These are phyloP conservation scores for Leptoxyphium fumago DNA, from an alignment of 2,329 filamentous ascomycete genomes.

Conservation along the genomic window DNA sequence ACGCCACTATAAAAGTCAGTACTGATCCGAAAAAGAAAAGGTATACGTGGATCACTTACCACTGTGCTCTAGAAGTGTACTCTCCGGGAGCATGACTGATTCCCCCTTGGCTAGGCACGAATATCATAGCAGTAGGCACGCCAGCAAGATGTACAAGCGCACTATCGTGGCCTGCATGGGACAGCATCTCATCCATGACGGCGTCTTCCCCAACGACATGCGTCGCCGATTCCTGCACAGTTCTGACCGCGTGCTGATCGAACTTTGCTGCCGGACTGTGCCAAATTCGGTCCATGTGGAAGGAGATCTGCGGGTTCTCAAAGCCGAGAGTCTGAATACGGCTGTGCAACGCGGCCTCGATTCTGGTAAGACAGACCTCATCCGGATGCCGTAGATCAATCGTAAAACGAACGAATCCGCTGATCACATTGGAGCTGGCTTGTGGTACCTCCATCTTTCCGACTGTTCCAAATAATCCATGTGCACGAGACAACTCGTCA, in stretches of 20 bases:
- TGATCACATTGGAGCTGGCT: slow-evolving; percentile 16
- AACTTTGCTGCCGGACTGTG: slow-evolving; percentile 12
- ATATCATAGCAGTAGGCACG: slow-evolving; percentile 20
- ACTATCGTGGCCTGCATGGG: slow-evolving; percentile 15
- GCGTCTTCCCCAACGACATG: background rate
- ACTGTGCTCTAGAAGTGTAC: slow-evolving; percentile 7
- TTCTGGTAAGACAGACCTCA: slow-evolving; percentile 8
- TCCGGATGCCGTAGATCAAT: slow-evolving; percentile 18
- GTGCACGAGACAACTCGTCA: slow-evolving; percentile 8
- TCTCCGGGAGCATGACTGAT: slow-evolving; percentile 14
- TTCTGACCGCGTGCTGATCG: slow-evolving; percentile 11
- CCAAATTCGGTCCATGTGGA: slow-evolving; percentile 8
- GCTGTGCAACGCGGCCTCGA: slow-evolving; percentile 10
- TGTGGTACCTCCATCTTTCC: slow-evolving; percentile 13
- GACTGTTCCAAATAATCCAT: slow-evolving; percentile 15
- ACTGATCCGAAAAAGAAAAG: too few relatives aligned
- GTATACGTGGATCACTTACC: too few relatives aligned
- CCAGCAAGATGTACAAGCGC: slow-evolving; percentile 15
- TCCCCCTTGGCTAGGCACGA: slow-evolving; percentile 15
- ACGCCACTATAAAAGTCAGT: too few relatives aligned
- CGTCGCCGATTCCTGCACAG: slow-evolving; percentile 7
- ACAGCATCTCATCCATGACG: background rate
- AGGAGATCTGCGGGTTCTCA: background rate
- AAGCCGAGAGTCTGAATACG: background rate
- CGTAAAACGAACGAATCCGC: slow-evolving; percentile 11